Conservation (phyloP, 179 eudicot genomes). For the Heliamphora pulchella region DNA sequence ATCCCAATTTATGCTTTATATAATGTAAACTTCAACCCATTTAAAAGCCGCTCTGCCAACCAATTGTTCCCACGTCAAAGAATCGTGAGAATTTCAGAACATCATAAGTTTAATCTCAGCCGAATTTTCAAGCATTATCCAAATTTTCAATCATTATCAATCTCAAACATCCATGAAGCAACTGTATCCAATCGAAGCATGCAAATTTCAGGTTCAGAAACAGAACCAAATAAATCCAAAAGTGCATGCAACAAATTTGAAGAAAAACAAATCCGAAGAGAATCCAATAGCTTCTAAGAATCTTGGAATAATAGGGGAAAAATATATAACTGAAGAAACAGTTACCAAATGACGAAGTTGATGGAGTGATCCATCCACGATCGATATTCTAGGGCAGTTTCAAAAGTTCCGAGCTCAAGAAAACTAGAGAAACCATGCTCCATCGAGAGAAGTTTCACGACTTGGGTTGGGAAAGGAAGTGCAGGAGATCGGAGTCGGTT, state of each 20-base stretch:
- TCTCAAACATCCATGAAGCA: neutral
- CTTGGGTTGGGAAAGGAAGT: neutral
- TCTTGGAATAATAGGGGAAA: slow-evolving; percentile 1
- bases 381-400: neutral
- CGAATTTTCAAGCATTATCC: neutral
- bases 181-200: slow-evolving; percentile 1
- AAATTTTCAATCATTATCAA: neutral
- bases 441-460: neutral
- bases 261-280: neutral
- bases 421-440: neutral
- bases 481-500: slow-evolving; percentile 14
- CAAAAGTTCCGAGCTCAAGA: neutral
- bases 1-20: neutral
- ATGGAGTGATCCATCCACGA: neutral
- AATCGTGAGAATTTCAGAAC: neutral
- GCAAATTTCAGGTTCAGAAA: neutral
- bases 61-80: neutral
- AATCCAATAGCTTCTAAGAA: neutral
- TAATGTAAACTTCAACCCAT: neutral
- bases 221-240: neutral
- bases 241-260: neutral
- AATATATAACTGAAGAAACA: neutral
- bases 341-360: slow-evolving; percentile 13
- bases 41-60: neutral
- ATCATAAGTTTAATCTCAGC: neutral